Percentiles rank a stretch among this genome's conserved stretches.
Evolutionary conservation across 768 basidiomycete genomes (phyloP).

Genomic region (Leccinum obscurum): DNA sequence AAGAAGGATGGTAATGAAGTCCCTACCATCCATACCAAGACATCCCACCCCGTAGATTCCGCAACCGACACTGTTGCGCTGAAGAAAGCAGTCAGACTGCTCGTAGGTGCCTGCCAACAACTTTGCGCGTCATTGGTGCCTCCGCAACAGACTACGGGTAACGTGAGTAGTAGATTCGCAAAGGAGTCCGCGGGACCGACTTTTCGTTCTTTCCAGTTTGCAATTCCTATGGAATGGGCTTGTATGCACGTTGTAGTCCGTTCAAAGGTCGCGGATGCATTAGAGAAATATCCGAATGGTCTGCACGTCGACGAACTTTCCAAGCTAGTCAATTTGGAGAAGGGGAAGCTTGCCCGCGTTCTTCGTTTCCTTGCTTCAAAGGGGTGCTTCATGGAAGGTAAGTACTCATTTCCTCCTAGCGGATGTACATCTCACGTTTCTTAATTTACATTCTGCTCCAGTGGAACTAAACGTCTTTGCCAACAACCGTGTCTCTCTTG

Average conservation of each 20-base stretch:
- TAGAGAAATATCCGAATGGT: background rate
- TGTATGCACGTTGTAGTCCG: too few relatives aligned
- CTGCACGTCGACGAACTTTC: background rate
- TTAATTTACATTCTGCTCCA: background rate
- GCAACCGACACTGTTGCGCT: background rate
- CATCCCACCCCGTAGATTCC: background rate
- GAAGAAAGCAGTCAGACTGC: background rate
- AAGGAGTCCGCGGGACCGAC: too few relatives aligned
- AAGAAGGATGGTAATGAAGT: background rate
- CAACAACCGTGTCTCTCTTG: conserved; percentile 36
- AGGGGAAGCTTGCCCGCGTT: conserved; percentile 18
- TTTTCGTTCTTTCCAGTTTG: too few relatives aligned
- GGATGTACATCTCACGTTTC: background rate
- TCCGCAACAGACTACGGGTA: background rate
- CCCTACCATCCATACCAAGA: background rate
- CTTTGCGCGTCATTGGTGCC: background rate
- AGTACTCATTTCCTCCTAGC: background rate
- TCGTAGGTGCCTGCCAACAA: background rate
- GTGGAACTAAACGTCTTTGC: conserved; percentile 14
- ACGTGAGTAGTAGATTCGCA: background rate
- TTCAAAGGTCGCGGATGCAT: too few relatives aligned
- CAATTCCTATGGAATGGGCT: too few relatives aligned
- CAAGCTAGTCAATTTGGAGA: background rate
- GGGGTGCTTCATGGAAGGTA: conserved; percentile 34
- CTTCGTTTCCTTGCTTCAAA: conserved; percentile 32